These are phyloP conservation scores for Penicillium sp. DNA, from an alignment of 2,329 filamentous ascomycete species.

Conservation along the genomic window DNA sequence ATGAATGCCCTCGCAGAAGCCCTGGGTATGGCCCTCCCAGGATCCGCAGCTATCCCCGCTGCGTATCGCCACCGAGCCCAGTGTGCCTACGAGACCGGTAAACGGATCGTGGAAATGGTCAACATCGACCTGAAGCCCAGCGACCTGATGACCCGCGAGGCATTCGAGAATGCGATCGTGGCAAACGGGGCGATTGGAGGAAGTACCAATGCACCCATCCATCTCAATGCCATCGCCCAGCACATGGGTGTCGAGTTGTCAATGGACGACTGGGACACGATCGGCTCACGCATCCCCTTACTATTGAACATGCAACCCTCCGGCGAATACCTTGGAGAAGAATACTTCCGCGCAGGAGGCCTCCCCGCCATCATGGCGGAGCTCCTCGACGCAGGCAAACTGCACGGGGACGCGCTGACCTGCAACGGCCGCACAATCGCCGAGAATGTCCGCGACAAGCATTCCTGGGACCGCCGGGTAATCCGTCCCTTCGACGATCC, in stretches of 20 bases:
- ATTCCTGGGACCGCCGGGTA: constrained; percentile 53
- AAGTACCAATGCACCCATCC: constrained; percentile 59
- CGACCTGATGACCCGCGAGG: constrained; percentile 57
- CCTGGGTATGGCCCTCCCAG: constrained; percentile 55
- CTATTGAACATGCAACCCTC: constrained; percentile 59
- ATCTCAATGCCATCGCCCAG: constrained; percentile 57
- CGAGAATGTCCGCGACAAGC: constrained; percentile 30
- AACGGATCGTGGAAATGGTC: constrained; percentile 55
- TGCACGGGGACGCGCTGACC: constrained; percentile 37
- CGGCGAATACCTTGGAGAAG: constrained; percentile 55
- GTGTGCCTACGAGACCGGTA: constrained; percentile 52
- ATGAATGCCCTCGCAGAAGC: constrained; percentile 57
- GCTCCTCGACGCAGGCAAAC: constrained; percentile 50
- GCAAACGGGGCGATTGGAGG: constrained; percentile 59
- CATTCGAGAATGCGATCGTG: constrained; percentile 60
- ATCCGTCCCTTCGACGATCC: constrained; percentile 51
- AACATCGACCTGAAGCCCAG: constrained; percentile 52
- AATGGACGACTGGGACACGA: constrained; percentile 56
- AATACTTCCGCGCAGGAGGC: constrained; percentile 57
- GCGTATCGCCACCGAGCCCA: constrained; percentile 52
- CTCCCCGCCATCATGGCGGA: constrained; percentile 57
- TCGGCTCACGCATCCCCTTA: constrained; percentile 54
- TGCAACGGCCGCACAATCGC: constrained; percentile 36
- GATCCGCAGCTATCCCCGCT: constrained; percentile 55
- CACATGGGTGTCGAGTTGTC: constrained; percentile 55